Conservation (phyloP, 768 basidiomycete species). For the Lactarius trivialis region DNA sequence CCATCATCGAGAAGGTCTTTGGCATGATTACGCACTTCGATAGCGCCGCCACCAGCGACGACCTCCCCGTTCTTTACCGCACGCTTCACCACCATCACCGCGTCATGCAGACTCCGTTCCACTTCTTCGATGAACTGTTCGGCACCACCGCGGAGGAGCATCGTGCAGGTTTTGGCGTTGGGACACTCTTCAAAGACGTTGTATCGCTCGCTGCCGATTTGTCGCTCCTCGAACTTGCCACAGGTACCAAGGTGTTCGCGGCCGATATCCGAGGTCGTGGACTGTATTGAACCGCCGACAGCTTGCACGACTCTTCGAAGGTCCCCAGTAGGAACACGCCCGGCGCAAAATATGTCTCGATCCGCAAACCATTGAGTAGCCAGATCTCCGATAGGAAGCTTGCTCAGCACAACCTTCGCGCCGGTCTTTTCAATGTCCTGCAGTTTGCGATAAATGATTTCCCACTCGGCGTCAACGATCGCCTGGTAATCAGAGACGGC, state of each 20-base stretch:
- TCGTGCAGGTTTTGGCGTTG: slow-evolving; percentile 91
- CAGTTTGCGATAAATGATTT: slow-evolving; percentile 96
- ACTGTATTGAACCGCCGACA: slow-evolving; percentile 90
- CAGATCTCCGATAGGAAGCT: slow-evolving; percentile 95
- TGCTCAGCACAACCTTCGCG: slow-evolving; percentile 95
- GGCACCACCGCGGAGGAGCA: slow-evolving; percentile 91
- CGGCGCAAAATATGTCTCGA: slow-evolving; percentile 97
- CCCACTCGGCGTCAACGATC: slow-evolving; percentile 99
- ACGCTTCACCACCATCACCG: slow-evolving; percentile 99
- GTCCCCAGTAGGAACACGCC: slow-evolving; percentile 86
- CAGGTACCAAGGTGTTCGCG: slow-evolving; percentile 93
- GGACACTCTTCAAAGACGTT: slow-evolving; percentile 93
- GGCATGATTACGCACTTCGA: slow-evolving; percentile 48
- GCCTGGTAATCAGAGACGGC: slow-evolving; percentile 98
- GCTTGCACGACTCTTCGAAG: slow-evolving; percentile 93
- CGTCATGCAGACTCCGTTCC: slow-evolving; percentile 94
- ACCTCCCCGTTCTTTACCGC: slow-evolving; percentile 94
- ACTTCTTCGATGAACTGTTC: slow-evolving; percentile 99
- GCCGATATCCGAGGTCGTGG: slow-evolving; percentile 88
- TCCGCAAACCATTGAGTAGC: slow-evolving; percentile 99
- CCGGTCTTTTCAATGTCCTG: slow-evolving; percentile 94
- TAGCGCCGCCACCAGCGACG: slow-evolving; percentile 96
- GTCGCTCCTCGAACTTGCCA: slow-evolving; percentile 85
- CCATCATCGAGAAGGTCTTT: neutral
- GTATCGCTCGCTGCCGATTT: slow-evolving; percentile 95